Evolutionary conservation across 169 alveolate genomes (phyloP).

Genomic region (Cryptosporidium xiaoi): DNA sequence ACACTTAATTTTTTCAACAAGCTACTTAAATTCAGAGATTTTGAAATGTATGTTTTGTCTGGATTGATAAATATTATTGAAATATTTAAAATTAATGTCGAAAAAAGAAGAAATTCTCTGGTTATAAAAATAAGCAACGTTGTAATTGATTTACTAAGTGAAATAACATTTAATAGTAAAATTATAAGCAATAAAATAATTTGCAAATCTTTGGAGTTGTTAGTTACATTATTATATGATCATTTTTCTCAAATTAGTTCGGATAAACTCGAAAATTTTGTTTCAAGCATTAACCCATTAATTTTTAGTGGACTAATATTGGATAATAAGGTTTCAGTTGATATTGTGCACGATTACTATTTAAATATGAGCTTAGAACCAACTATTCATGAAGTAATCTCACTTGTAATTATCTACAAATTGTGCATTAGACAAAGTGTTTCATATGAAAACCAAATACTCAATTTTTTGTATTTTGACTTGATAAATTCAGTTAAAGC

Average conservation of each 20-base stretch:
- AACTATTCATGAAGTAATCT: neutral
- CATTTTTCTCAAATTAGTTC: neutral
- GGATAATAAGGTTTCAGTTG: constrained; percentile 15
- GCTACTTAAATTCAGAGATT: constrained; percentile 2
- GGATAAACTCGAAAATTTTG: neutral
- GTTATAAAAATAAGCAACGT: constrained; percentile 7
- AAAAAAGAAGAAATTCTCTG: constrained; percentile 1
- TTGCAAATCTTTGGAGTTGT: constrained; percentile 18
- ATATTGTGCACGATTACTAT: constrained; percentile 41
- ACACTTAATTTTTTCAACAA: constrained; percentile 7
- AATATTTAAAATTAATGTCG: neutral
- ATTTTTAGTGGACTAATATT: constrained; percentile 24
- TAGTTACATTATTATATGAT: constrained; percentile 7
- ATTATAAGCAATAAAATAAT: neutral
- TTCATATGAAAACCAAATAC: constrained; percentile 13
- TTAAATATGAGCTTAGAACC: constrained; percentile 5
- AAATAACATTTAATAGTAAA: constrained; percentile 15
- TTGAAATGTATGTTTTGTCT: constrained; percentile 26
- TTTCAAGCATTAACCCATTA: constrained; percentile 15
- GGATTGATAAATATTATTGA: constrained; percentile 22
- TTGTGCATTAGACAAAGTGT: neutral
- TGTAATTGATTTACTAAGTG: constrained; percentile 15
- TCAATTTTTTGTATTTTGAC: constrained; percentile 33
- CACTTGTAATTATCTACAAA: constrained; percentile 15
- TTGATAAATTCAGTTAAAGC: neutral